phyloP scores from a whole-genome alignment of 805 yeast genomes.

The Schwanniomyces yamadae region DNA sequence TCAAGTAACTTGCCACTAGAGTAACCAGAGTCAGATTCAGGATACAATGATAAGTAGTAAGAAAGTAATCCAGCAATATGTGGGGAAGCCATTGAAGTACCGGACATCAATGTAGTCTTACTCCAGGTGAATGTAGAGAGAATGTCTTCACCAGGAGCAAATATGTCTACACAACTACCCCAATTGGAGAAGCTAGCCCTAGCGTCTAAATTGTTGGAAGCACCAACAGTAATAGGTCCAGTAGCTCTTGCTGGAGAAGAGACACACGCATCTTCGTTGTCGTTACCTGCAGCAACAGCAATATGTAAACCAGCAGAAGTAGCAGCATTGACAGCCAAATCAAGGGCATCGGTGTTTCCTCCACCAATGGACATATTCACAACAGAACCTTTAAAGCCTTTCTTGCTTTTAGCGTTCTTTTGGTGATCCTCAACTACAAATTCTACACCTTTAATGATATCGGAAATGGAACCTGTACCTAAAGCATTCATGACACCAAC shows the following conservation, averaged over 20 bases:
- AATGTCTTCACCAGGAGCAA: constrained; percentile 57
- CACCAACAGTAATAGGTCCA: constrained; percentile 54
- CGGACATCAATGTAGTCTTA: constrained; percentile 54
- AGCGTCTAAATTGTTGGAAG: constrained; percentile 43
- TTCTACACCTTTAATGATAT: constrained; percentile 42
- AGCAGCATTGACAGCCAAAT: constrained; percentile 59
- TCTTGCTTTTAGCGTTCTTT: constrained; percentile 22
- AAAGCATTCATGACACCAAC: constrained; percentile 40
- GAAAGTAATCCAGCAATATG: constrained; percentile 57
- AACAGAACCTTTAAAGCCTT: constrained; percentile 57
- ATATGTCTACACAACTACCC: constrained; percentile 53
- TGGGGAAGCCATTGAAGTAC: constrained; percentile 66
- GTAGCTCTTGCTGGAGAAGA: constrained; percentile 62
- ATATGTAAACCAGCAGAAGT: constrained; percentile 55
- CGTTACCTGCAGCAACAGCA: constrained; percentile 66
- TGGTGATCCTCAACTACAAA: constrained; percentile 38
- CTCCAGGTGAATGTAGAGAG: constrained; percentile 57
- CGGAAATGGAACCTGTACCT: constrained; percentile 42
- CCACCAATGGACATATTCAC: constrained; percentile 67
- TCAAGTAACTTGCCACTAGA: constrained; percentile 40
- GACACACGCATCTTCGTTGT: constrained; percentile 58
- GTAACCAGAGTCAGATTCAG: constrained; percentile 50
- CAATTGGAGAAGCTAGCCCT: constrained; percentile 54
- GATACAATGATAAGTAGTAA: constrained; percentile 56
- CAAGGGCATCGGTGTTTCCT: constrained; percentile 54